Evolutionary conservation across 2,329 filamentous ascomycete genomes (phyloP).

Genomic region (Fonsecaea pedrosoi): DNA sequence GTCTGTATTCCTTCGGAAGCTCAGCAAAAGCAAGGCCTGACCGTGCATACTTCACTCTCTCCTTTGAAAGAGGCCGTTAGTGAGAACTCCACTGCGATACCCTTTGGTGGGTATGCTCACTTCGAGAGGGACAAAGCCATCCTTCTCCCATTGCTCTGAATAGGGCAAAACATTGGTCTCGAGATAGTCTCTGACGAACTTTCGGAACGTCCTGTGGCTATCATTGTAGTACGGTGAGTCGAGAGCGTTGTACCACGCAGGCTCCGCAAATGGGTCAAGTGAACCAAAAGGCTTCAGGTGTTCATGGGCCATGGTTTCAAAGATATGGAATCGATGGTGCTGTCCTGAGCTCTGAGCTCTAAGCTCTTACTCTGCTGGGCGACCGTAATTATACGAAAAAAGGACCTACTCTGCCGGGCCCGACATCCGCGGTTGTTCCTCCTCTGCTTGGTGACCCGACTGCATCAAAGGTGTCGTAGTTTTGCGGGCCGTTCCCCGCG

Average conservation of each 20-base stretch:
- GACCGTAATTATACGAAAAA: too few relatives aligned
- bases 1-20: neutral
- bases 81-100: too few relatives aligned
- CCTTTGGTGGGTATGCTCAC: neutral
- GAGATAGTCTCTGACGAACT: conserved; percentile 4
- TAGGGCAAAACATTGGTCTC: neutral
- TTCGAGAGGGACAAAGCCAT: neutral
- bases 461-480: too few relatives aligned
- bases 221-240: conserved; percentile 3
- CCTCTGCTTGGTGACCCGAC: too few relatives aligned
- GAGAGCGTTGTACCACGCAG: conserved; percentile 3
- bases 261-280: neutral
- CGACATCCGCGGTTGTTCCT: too few relatives aligned
- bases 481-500: too few relatives aligned
- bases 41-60: neutral
- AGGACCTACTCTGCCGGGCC: too few relatives aligned
- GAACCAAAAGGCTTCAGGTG: too few relatives aligned
- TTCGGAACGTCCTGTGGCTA: neutral
- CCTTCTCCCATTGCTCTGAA: neutral
- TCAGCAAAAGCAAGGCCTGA: neutral
- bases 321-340: too few relatives aligned
- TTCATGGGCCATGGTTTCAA: too few relatives aligned
- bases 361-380: too few relatives aligned
- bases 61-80: neutral
- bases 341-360: too few relatives aligned